A percentile compares a stretch with the other conserved stretches of the same genome.
phyloP scores from a whole-genome alignment of 805 yeast species.

The Spathaspora gorwiae region DNA sequence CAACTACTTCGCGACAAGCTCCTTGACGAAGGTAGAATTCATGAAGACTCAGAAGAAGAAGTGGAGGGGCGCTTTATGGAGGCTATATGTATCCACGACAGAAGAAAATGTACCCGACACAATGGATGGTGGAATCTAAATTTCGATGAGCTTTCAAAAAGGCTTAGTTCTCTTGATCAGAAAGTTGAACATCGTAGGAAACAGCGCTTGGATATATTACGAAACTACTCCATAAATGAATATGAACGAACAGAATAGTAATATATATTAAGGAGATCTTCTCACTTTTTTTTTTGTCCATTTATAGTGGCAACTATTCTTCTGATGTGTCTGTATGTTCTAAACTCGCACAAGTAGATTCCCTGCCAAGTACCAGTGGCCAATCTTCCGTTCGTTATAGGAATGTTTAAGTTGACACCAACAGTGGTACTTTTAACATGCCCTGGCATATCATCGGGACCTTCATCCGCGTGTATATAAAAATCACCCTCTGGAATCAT shows the following conservation, averaged over 20 bases:
- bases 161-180: conserved; percentile 29
- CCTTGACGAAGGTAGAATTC: conserved; percentile 8
- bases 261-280: neutral
- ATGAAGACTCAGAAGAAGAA: conserved; percentile 8
- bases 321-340: conserved; percentile 60
- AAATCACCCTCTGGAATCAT: conserved; percentile 62
- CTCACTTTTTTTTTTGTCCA: conserved; percentile 38
- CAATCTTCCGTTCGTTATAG: conserved; percentile 62
- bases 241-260: conserved; percentile 12
- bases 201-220: conserved; percentile 25
- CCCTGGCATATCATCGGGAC: conserved; percentile 82
- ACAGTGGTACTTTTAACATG: conserved; percentile 60
- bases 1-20: conserved; percentile 14
- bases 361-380: conserved; percentile 88
- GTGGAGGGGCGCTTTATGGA: conserved; percentile 9
- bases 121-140: conserved; percentile 44
- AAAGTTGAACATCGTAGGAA: conserved; percentile 24
- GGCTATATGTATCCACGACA: conserved; percentile 46
- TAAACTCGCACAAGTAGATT: conserved; percentile 69
- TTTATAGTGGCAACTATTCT: conserved; percentile 69
- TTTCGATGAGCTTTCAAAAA: conserved; percentile 27
- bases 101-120: conserved; percentile 54
- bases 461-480: conserved; percentile 69
- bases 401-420: conserved; percentile 64
- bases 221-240: conserved; percentile 31